A percentile compares a stretch with the other conserved stretches of the same genome.
These are phyloP conservation scores for Vaccinium vitisidaea DNA, from an alignment of 148 eudicot species.

Conservation along the genomic window DNA sequence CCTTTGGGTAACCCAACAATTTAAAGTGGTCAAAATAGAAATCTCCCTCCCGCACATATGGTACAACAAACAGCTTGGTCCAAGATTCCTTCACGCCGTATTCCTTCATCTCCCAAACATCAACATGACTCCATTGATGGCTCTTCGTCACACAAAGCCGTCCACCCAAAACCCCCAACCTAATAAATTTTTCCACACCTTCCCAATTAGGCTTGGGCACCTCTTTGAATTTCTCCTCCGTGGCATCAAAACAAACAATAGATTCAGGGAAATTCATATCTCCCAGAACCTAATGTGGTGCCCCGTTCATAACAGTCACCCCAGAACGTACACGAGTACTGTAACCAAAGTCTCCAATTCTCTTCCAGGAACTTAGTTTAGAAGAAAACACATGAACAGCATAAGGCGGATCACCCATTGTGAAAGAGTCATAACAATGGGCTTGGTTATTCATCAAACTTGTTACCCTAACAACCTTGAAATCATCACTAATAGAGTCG, in stretches of 20 bases:
- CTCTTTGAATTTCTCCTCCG: conserved; percentile 10
- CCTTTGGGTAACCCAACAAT: background rate
- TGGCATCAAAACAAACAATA: conserved; percentile 5
- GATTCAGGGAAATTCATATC: background rate
- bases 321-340: background rate
- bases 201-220: background rate
- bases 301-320: conserved; percentile 2
- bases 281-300: conserved; percentile 9
- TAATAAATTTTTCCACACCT: background rate
- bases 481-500: conserved; percentile 4
- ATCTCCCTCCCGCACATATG: background rate
- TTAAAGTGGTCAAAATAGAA: background rate
- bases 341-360: conserved; percentile 3
- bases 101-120: conserved; percentile 14
- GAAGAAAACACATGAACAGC: conserved; percentile 5
- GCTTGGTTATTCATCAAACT: no score
- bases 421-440: background rate
- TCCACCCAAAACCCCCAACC: background rate
- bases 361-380: background rate
- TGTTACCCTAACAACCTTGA: conserved; percentile 9
- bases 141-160: background rate
- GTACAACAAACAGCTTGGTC: conserved; percentile 8
- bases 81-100: conserved; percentile 1
- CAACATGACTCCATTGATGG: background rate
- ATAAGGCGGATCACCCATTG: background rate